Evolutionary conservation across 495 filamentous ascomycete species (phyloP).

Genomic region (Xanthoparmelia taractica): DNA sequence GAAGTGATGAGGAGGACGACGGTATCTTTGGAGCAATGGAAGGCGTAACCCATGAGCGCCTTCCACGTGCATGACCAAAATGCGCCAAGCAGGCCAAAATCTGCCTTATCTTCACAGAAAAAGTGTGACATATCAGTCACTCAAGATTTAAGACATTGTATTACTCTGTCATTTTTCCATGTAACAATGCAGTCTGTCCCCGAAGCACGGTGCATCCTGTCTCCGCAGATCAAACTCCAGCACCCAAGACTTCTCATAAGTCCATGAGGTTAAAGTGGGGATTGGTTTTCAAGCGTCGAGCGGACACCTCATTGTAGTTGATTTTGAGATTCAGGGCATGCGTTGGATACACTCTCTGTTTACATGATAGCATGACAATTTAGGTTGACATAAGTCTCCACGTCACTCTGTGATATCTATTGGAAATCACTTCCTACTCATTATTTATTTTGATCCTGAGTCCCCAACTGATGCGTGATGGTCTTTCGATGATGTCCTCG

Average conservation of each 20-base stretch:
- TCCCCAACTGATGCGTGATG: no score
- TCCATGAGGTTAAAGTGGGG: slow-evolving; percentile 30
- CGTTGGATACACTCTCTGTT: slow-evolving; percentile 4
- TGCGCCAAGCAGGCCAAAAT: background rate
- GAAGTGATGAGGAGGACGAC: slow-evolving; percentile 85
- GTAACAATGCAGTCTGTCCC: background rate
- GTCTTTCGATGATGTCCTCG: no score
- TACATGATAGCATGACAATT: slow-evolving; percentile 4
- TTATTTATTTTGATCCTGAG: no score
- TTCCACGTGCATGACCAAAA: slow-evolving; percentile 10
- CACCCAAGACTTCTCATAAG: slow-evolving; percentile 24
- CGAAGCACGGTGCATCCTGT: slow-evolving; percentile 21
- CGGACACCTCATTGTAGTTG: slow-evolving; percentile 16
- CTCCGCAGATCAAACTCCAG: slow-evolving; percentile 27
- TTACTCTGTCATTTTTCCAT: background rate
- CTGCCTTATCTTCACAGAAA: background rate
- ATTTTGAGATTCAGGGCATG: background rate
- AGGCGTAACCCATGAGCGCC: slow-evolving; percentile 47
- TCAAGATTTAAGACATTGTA: background rate
- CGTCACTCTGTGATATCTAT: background rate
- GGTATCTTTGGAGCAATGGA: slow-evolving; percentile 96
- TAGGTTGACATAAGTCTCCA: background rate
- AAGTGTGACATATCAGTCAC: no score
- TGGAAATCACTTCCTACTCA: no score
- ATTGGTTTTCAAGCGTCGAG: slow-evolving; percentile 28